Evolutionary conservation across 768 basidiomycete species (phyloP), one percentile per base, ranked within the genome.

Genomic region (Lepiota brunneoincarnata): DNA sequence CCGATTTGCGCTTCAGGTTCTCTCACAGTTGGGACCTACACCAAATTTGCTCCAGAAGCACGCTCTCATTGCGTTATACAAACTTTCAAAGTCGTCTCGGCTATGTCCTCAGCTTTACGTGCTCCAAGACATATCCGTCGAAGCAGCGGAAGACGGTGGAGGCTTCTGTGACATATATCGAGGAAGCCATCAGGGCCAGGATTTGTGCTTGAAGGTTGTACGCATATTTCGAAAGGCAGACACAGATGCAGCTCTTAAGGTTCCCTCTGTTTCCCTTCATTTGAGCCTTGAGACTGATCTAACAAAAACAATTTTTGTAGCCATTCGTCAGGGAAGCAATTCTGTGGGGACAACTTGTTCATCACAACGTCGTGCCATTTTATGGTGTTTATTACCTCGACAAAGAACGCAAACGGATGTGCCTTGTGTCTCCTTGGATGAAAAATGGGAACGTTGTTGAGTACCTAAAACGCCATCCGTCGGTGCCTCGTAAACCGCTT

Each of bases 141-240:
- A 45, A 3, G 6, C 24, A 20, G 12, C 4, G 4, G 24, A 37
- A 18, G 51, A 53, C 17, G 36, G 35, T 1, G 43, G 42, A 9
- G 43, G 37, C 6, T 45, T 53, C 17, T 36, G 51, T 10, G 42
- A 53, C 10, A 53, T 46, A 2, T 37, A 47, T 21, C 17, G 17
- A 37, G 51, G 42, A 14, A 14, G 24, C 7, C 38, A 24, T n/a
- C 3, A 18, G 20, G 31, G n/a, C 1, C 43, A 21, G 9, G 4
- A n/a, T 5, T 21, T 53, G n/a, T 65, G 64, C 41, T 21, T 68
- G 26, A 68, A 70, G 43, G 49, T 65, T 9, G 54, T 68, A 12
- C 65, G 57, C 35, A 50, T 64, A 24, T 66, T 63, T 18, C 51
- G 61, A 55, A 57, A 18, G 24, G 60, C 61, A 6, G 57, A 61